These are phyloP conservation scores for Metarhizium robertsii DNA, from an alignment of 2,329 filamentous ascomycete species.

Conservation along the genomic window DNA sequence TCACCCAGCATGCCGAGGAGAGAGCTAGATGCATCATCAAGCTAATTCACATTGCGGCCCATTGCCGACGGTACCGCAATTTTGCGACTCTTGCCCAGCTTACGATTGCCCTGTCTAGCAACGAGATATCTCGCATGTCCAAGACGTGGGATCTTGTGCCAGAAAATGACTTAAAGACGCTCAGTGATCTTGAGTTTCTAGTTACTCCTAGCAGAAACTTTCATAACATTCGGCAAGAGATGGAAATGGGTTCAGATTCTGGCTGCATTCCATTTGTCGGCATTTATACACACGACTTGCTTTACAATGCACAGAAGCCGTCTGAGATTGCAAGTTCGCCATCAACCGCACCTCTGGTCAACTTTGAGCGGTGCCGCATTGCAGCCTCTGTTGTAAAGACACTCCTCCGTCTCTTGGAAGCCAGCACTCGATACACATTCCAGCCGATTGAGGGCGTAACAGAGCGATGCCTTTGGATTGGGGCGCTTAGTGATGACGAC, in stretches of 20 bases:
- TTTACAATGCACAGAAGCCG: conserved; percentile 73
- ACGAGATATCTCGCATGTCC: conserved; percentile 58
- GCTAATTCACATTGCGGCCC: conserved; percentile 69
- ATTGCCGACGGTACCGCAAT: conserved; percentile 68
- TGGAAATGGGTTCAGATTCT: conserved; percentile 59
- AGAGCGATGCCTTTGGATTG: conserved; percentile 78
- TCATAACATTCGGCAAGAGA: conserved; percentile 65
- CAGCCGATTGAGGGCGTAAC: conserved; percentile 67
- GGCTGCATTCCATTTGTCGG: conserved; percentile 81
- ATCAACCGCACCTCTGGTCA: conserved; percentile 60
- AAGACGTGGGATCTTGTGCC: conserved; percentile 67
- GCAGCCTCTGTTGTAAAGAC: conserved; percentile 73
- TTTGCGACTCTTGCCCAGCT: conserved; percentile 80
- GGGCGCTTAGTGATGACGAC: conserved; percentile 65
- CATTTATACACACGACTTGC: conserved; percentile 73
- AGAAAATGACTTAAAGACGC: conserved; percentile 51
- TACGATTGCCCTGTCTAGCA: conserved; percentile 65
- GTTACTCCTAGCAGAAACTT: conserved; percentile 75
- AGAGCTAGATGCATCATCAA: conserved; percentile 70
- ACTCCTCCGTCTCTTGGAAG: conserved; percentile 67
- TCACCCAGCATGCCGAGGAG: conserved; percentile 64
- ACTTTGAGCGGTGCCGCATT: conserved; percentile 74
- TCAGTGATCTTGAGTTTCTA: conserved; percentile 60
- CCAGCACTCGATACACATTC: conserved; percentile 65
- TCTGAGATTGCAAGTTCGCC: conserved; percentile 63